Percentiles rank a stretch among this genome's conserved stretches.
Evolutionary conservation across 2,329 filamentous ascomycete genomes (phyloP).

Genomic region (Cladophialophora yegresii): DNA sequence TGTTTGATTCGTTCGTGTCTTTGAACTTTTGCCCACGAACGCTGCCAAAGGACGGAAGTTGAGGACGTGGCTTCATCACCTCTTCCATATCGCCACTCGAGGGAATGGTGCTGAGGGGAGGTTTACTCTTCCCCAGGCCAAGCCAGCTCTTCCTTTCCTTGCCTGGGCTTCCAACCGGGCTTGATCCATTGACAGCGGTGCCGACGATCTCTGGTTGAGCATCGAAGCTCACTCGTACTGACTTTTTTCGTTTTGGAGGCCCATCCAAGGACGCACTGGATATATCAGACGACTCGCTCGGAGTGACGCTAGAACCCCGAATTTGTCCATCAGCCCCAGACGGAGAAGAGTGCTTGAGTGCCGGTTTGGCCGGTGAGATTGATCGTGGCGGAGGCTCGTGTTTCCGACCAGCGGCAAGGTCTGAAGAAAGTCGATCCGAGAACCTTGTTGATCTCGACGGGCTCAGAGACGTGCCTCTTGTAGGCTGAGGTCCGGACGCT

Average conservation of each 20-base stretch:
- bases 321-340: constrained; percentile 9
- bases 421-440: constrained; percentile 53
- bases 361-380: constrained; percentile 63
- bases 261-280: constrained; percentile 54
- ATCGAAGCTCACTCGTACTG: constrained; percentile 68
- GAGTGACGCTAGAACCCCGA: constrained; percentile 39
- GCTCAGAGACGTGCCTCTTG: constrained; percentile 49
- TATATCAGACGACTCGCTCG: constrained; percentile 60
- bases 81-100: constrained; percentile 57
- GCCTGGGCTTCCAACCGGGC: constrained; percentile 41
- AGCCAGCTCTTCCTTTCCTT: constrained; percentile 42
- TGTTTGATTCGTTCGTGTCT: constrained; percentile 21
- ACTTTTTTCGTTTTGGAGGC: constrained; percentile 53
- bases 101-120: constrained; percentile 37
- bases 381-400: constrained; percentile 63
- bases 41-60: constrained; percentile 65
- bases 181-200: constrained; percentile 44
- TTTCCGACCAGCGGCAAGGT: constrained; percentile 50
- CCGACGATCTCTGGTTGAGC: constrained; percentile 56
- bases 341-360: constrained; percentile 54
- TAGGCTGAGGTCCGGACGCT: constrained; percentile 15
- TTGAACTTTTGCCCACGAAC: constrained; percentile 51
- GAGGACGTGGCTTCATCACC: constrained; percentile 60
- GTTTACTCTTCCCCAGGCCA: constrained; percentile 42
- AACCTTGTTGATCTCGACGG: constrained; percentile 61